Evolutionary conservation across 2,329 filamentous ascomycete species (phyloP), one percentile per base, ranked within the genome.

Genomic region (Alternaria sp.): DNA sequence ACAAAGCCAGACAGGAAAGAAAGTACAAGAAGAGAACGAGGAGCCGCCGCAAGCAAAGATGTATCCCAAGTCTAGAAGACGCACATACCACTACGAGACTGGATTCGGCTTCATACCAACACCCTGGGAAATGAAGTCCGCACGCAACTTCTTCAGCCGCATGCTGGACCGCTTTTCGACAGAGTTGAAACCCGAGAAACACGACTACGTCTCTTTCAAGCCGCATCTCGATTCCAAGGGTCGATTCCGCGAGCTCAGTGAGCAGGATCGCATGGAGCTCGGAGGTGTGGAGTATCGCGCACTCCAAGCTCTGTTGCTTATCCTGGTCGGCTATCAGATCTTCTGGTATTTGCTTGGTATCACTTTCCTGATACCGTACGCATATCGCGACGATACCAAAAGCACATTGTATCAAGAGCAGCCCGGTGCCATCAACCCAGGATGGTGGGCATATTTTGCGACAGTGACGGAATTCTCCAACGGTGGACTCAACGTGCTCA

Each of bases 401-500:
- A 81, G 12, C 80, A 82, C 71, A 71, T 84, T 45, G 73, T 69
- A 14, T 72, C 82, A 65, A 74, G 80, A 61, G 72, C 79, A 66
- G 75, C 79, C 72, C 2, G 76, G 71, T 3, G 65, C 68, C n/a
- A 45, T 78, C 14, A 72, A 75, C 10, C 76, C 73, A 1, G 74
- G 72, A 12, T 79, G 74, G 75, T 79, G 74, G 74, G 69, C 64
- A 0, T 71, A 75, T 37, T 77, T 74, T 70, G 83, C 84, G 0
- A 78, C 84, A 0, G 83, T 85, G 62, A 87, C 85, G 0, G 86
- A 86, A 78, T 75, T 83, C 14, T 78, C 83, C 57, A 88, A 88
- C 63, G 79, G 87, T 5, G 86, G 86, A 21, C 83, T 87, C 59
- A 86, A 85, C 0, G 78, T 88, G 9, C 85, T 86, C 0, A 84